Evolutionary conservation across 805 yeast species (phyloP).

Genomic region (Dipodascopsis uninucleata): DNA sequence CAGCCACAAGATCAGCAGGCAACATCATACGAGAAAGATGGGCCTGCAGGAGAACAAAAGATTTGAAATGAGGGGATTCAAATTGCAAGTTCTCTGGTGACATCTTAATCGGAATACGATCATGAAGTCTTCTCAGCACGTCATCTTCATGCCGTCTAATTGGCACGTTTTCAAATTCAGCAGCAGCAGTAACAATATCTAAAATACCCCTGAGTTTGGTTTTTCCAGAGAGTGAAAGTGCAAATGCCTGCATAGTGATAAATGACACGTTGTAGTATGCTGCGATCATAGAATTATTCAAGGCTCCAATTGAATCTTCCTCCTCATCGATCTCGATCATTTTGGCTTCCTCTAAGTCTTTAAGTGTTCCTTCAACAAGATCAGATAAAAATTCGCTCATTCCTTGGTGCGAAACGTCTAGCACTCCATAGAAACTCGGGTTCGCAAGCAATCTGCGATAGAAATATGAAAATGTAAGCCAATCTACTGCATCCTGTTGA

Average conservation of each 20-base stretch:
- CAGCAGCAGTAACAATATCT: constrained; percentile 61
- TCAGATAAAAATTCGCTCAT: constrained; percentile 82
- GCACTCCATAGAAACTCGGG: constrained; percentile 85
- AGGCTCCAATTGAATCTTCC: constrained; percentile 47
- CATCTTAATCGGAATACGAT: constrained; percentile 60
- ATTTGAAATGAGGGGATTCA: constrained; percentile 60
- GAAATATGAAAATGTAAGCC: constrained; percentile 80
- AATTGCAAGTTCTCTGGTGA: constrained; percentile 34
- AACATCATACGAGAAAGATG: constrained; percentile 66
- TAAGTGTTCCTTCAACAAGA: constrained; percentile 65
- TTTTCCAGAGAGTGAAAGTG: constrained; percentile 47
- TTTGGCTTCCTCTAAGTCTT: constrained; percentile 57
- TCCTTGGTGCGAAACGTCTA: constrained; percentile 59
- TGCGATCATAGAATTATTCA: constrained; percentile 70
- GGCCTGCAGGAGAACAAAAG: constrained; percentile 74
- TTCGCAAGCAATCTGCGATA: constrained; percentile 76
- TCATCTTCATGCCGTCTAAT: constrained; percentile 59
- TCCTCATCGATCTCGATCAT: constrained; percentile 54
- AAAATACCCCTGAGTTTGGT: constrained; percentile 60
- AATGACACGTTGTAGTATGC: constrained; percentile 67
- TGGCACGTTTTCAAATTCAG: constrained; percentile 66
- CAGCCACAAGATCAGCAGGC: constrained; percentile 58
- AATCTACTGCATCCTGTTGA: constrained; percentile 84
- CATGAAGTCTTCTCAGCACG: constrained; percentile 49
- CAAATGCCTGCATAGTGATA: constrained; percentile 61